phyloP scores from a whole-genome alignment of 331 rosid species.

The Erythrophleum ivorense region DNA sequence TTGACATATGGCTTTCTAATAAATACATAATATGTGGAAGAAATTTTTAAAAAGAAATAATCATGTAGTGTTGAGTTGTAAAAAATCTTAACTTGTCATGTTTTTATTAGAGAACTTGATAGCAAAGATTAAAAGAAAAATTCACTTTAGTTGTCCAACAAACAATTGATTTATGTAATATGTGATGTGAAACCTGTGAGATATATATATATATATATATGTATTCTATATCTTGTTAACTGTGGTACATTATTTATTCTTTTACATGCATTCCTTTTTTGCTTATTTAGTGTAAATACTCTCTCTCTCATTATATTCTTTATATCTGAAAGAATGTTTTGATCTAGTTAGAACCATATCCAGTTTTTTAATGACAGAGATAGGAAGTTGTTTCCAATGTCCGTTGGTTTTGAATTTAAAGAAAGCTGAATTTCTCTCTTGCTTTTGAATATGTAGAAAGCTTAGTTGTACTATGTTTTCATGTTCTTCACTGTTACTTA shows the following conservation, averaged over 20 bases:
- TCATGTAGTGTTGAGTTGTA: not conserved
- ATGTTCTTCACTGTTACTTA: slow-evolving; percentile 42
- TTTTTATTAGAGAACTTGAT: not conserved
- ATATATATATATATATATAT: too few relatives aligned
- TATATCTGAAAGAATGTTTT: not conserved
- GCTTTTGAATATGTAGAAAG: slow-evolving; percentile 3
- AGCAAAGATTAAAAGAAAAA: not conserved
- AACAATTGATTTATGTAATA: not conserved
- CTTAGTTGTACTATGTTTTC: slow-evolving; percentile 5
- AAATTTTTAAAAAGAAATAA: not conserved
- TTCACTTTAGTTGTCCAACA: not conserved
- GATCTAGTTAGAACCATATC: not conserved
- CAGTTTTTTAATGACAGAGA: not conserved
- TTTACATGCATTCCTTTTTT: not conserved
- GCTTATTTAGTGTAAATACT: not conserved
- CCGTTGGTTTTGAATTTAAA: slow-evolving; percentile 16
- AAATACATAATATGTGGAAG: not conserved
- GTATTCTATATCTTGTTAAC: not conserved
- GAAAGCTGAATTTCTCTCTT: not conserved
- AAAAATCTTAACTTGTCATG: not conserved
- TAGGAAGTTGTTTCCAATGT: not conserved
- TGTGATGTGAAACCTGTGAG: not conserved
- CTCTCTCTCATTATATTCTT: not conserved
- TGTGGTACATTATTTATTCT: not conserved
- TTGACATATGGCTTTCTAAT: not conserved